Evolutionary conservation across 202 grass and related monocot genomes (phyloP), one percentile per base, ranked within the genome.

Genomic region (Panicum hallii): DNA sequence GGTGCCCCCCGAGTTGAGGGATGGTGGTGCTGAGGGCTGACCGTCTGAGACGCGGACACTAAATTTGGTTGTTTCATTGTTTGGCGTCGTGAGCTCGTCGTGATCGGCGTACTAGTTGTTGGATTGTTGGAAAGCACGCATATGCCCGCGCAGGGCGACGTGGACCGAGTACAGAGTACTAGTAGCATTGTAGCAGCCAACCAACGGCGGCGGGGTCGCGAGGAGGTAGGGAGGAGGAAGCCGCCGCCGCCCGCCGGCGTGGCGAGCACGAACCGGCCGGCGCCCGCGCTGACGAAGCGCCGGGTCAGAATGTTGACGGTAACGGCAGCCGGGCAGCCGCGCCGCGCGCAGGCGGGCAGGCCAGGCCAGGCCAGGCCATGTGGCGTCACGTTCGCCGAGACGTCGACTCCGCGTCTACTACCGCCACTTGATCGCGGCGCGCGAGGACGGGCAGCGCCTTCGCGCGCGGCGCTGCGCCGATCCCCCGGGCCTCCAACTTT

Each of bases 81-180:
- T 43, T 11, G 42, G 42, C 42, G 15, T 2, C 69, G 28, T 14
- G 8, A 32, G 32, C 32, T 32, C 32, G 32, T 32, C 23, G 22
- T 40, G 45, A 50, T 78, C 73, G 36, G 6, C 73, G 56, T 55
- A 53, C 32, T 32, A 32, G 32, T 32, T 32, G 32, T 32, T 32
- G 32, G 32, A 32, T 32, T 32, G 64, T 80, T 43, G 78, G 63
- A 68, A 53, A 56, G 63, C 78, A 68, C 78, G 34, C 78, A 69
- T 63, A 55, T 42, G 47, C 8, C 1, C 47, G 63, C 63, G 7
- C 47, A 26, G 46, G 19, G 9, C 38, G 74, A 41, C 62, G 53
- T 80, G 77, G 78, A 41, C 62, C 78, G 11, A 9, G 75, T 5
- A 20, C 0, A 32, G 32, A 32, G 32, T 2, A 32, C 32, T 32